Conservation (phyloP, 768 basidiomycete species). For the Cubamyces lactineus region DNA sequence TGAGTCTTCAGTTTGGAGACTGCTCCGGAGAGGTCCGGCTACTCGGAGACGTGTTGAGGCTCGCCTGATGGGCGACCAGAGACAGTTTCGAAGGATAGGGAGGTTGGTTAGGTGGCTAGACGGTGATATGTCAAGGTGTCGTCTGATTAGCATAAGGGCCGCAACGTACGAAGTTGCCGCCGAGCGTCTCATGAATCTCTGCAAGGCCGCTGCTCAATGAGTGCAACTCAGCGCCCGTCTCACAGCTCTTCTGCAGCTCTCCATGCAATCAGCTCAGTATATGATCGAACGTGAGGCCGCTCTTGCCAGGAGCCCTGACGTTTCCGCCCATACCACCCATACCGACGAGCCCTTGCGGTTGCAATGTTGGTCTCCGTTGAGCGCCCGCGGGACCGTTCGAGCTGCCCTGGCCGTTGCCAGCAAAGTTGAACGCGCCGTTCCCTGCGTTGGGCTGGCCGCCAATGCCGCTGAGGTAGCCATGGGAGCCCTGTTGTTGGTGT, state of each 20-base stretch:
- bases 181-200: constrained; percentile 91
- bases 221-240: constrained; percentile 87
- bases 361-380: constrained; percentile 59
- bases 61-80: constrained; percentile 46
- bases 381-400: constrained; percentile 34
- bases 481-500: constrained; percentile 62
- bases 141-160: not conserved
- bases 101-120: constrained; percentile 61
- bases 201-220: constrained; percentile 77
- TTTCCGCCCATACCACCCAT: constrained; percentile 80
- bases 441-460: constrained; percentile 40
- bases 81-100: constrained; percentile 69
- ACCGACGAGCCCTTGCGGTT: constrained; percentile 62
- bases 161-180: constrained; percentile 74
- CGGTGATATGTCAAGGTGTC: not conserved
- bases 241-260: constrained; percentile 94
- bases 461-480: constrained; percentile 32
- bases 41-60: constrained; percentile 27
- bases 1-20: constrained; percentile 77
- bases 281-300: constrained; percentile 90
- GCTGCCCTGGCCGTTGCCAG: constrained; percentile 38
- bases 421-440: constrained; percentile 50
- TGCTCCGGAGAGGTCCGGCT: constrained; percentile 36
- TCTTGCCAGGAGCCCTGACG: constrained; percentile 76
- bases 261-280: constrained; percentile 86